Evolutionary conservation across 1,284 basidiomycete species (phyloP).

Genomic region (Psilocybe mexicana): DNA sequence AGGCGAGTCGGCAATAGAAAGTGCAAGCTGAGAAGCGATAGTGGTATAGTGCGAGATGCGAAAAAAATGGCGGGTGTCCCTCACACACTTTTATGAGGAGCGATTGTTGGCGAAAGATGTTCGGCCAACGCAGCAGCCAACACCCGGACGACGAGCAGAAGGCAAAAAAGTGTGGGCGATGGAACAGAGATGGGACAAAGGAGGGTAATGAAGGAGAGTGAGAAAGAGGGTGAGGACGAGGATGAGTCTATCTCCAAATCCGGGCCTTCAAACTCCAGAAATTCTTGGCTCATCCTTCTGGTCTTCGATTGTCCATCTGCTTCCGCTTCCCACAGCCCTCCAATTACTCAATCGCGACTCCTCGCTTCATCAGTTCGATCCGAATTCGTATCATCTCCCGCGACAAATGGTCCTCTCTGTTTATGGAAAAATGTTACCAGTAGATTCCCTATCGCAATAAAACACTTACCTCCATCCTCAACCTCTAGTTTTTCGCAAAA

Average conservation of each 20-base stretch:
- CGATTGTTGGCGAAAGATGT: not conserved
- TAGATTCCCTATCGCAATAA: not conserved
- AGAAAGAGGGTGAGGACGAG: conserved; percentile 1
- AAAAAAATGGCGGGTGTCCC: not conserved
- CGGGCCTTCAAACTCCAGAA: conserved; percentile 5
- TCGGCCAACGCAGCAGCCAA: not conserved
- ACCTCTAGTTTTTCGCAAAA: not conserved
- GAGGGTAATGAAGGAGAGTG: not conserved
- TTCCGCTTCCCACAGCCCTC: conserved; percentile 15
- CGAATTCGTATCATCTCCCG: not conserved
- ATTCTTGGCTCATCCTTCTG: conserved; percentile 12
- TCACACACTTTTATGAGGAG: not conserved
- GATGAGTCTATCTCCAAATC: not conserved
- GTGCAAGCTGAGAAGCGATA: conserved; percentile 6
- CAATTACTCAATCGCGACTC: conserved; percentile 18
- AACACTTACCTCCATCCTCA: not conserved
- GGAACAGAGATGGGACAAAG: not conserved
- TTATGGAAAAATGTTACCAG: not conserved
- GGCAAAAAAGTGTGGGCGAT: not conserved
- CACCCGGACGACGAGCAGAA: not conserved
- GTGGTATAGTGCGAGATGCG: conserved; percentile 5
- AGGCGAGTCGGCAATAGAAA: conserved; percentile 12
- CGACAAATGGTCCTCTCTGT: not conserved
- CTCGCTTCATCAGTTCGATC: not conserved
- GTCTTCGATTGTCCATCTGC: conserved; percentile 8